Base-by-base conservation (phyloP, 2,329 filamentous ascomycete species). In the Beauveria sp. region DNA sequence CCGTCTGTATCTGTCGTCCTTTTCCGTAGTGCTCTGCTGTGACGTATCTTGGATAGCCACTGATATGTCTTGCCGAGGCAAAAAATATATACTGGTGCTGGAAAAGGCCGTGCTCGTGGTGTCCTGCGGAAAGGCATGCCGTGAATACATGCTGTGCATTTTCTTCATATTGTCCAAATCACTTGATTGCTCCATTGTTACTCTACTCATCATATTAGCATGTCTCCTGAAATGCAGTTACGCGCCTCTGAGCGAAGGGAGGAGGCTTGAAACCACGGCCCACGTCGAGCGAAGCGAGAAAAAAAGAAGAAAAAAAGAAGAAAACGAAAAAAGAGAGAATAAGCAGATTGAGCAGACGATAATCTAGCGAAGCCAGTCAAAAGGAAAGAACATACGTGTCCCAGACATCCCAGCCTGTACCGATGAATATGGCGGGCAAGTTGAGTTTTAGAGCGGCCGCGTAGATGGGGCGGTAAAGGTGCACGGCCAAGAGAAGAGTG, bases 401-500 rank as follows among this genome's bases (percentile, higher is more conserved):
- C 79, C 82, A 85, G 1, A 76, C 74, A 9, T 77, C 73, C 68
- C 77, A 79, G 0, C 75, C 74, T 0, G 82, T 86, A 0, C 86
- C 86, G 16, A 89, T 76, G 14, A 86, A 82, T 2, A 87, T 67
- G 0, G 74, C 77, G 0, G 86, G 86, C 1, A 77, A 66, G 0
- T 71, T 65, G 0, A 71, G 68, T 2, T 73, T 66, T 2, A 90
- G 71, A 0, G 84, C 77, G 6, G 76, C 69, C 24, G 79, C 74
- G 55, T 84, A 89, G 46, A 81, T 77, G 43, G 73, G 75, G 24
- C 74, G 75, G 61, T 85, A 85, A 62, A 86, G 77, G 56, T 89
- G 86, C 0, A 89, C 78, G 1, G 83, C 86, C 65, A 83, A 90
- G 2, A 88, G 74, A 1, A 90, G 69, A 0, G 83, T 80, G 0